Evolutionary conservation across 192 early-diverging fungal species (phyloP).

Genomic region (Coemansia sp.): DNA sequence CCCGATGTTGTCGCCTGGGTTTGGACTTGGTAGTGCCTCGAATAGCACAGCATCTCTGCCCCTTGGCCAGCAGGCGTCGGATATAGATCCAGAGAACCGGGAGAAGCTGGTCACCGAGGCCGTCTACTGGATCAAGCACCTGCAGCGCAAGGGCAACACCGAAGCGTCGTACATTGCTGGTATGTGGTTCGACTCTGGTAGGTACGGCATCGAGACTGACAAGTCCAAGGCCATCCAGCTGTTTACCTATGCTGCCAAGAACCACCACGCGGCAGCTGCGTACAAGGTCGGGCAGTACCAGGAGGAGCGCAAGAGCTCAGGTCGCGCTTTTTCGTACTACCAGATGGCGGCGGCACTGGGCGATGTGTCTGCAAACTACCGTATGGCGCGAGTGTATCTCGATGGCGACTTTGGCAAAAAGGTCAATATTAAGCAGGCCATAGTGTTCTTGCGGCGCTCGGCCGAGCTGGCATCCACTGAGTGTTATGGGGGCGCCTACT

Average conservation of each 20-base stretch:
- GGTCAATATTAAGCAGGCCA: slow-evolving; percentile 70
- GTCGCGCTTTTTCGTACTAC: slow-evolving; percentile 66
- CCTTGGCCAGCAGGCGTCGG: slow-evolving; percentile 45
- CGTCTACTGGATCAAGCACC: slow-evolving; percentile 69
- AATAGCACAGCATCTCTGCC: slow-evolving; percentile 49
- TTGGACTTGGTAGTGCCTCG: slow-evolving; percentile 20
- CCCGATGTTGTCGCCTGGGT: slow-evolving; percentile 2
- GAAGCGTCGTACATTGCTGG: slow-evolving; percentile 78
- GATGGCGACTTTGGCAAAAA: slow-evolving; percentile 69
- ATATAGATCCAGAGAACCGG: slow-evolving; percentile 44
- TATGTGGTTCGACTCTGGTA: slow-evolving; percentile 66
- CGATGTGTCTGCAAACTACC: slow-evolving; percentile 67
- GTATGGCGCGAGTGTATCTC: slow-evolving; percentile 74
- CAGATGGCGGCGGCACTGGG: slow-evolving; percentile 67
- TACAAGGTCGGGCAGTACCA: slow-evolving; percentile 64
- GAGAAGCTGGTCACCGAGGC: slow-evolving; percentile 61
- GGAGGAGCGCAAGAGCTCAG: slow-evolving; percentile 61
- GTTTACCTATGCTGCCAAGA: slow-evolving; percentile 64
- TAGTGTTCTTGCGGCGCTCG: slow-evolving; percentile 79
- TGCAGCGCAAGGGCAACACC: slow-evolving; percentile 65
- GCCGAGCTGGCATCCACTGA: slow-evolving; percentile 66
- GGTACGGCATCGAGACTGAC: slow-evolving; percentile 59
- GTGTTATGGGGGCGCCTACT: slow-evolving; percentile 72
- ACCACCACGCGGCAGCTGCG: slow-evolving; percentile 62
- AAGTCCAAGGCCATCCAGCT: slow-evolving; percentile 64